These are phyloP conservation scores for Pleurotus citrinopileatus DNA, from an alignment of 768 basidiomycete species.

Conservation along the genomic window DNA sequence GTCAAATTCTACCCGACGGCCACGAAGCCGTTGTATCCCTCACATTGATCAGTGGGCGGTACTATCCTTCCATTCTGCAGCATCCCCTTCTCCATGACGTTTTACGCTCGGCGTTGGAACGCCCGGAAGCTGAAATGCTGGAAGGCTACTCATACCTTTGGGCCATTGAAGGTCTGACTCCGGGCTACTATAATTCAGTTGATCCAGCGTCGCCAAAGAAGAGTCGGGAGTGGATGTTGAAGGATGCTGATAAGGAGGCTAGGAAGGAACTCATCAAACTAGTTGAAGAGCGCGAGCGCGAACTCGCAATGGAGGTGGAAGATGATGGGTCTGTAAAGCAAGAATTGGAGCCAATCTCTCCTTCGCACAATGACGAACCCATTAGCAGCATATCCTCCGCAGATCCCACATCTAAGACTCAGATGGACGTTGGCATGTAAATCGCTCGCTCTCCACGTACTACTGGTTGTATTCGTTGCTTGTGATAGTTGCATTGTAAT, in stretches of 20 bases:
- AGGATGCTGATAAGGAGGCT: conserved; percentile 56
- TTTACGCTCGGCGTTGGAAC: conserved; percentile 36
- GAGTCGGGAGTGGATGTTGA: conserved; percentile 52
- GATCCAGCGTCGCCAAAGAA: conserved; percentile 62
- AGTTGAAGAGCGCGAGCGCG: conserved; percentile 26
- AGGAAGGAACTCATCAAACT: conserved; percentile 27
- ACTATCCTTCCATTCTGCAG: conserved; percentile 69
- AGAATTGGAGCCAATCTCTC: background rate
- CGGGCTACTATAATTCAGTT: conserved; percentile 66
- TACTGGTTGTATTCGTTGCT: background rate
- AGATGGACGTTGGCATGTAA: conserved; percentile 3
- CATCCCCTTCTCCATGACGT: conserved; percentile 55
- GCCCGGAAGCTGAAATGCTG: conserved; percentile 34
- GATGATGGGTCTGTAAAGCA: conserved; percentile 15
- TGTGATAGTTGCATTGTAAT: background rate
- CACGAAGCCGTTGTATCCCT: conserved; percentile 68
- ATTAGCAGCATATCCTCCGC: background rate
- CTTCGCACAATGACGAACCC: background rate
- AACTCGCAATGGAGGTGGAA: conserved; percentile 25
- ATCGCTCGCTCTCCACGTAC: background rate
- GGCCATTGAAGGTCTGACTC: conserved; percentile 68
- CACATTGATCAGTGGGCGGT: conserved; percentile 72
- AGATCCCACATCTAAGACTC: background rate
- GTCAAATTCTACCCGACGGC: conserved; percentile 58
- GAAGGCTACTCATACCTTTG: conserved; percentile 52